Base-by-base conservation (phyloP, 2,329 filamentous ascomycete species). In the Diatrype stigma region DNA sequence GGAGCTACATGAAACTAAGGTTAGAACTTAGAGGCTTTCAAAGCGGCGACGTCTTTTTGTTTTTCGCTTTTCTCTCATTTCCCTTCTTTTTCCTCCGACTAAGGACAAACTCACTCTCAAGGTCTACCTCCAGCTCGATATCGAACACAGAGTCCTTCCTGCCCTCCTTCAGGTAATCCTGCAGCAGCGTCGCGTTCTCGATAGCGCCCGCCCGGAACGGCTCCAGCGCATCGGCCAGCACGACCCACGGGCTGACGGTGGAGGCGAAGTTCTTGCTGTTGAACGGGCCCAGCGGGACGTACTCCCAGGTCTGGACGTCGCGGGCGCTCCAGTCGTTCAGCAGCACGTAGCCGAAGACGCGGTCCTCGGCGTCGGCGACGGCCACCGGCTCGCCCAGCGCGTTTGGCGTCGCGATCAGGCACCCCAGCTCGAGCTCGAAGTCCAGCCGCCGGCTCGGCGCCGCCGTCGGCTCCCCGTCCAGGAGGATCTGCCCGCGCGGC, bases 271-370 rank as follows among this genome's bases (percentile, higher is more conserved):
- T 93, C 78, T 95, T 94, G 22, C 83, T 78, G 55, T 89, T 91
- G 72, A 94, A 93, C 0, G 89, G 89, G 0, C 90, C 90, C 7
- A 93, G 72, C 0, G 90, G 90, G 8, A 92, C 79, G 59, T 92
- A 92, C 68, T 95, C 90, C 88, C 88, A 94, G 0, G 80, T 80
- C 65, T 95, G 90, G 46, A 94, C 85, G 60, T 94, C 89, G 56
- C 89, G 76, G 4, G 89, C 89, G 49, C 85, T 90, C 90, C 90
- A 95, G 69, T 95, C 90, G 60, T 95, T 95, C 76, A 95, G 80
- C 51, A 95, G 70, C 0, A 94, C 89, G 23, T 90, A 77, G 14
- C 90, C 90, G 63, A 94, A 94, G 26, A 95, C 77, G 60, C 84
- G 77, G 17, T 89, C 79, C 48, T 85, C 82, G 0, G 89, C 89